Percentiles rank a stretch among this genome's conserved stretches.
These are phyloP conservation scores for Hypoxylon trugodes DNA, from an alignment of 495 filamentous ascomycete species.

Conservation along the genomic window DNA sequence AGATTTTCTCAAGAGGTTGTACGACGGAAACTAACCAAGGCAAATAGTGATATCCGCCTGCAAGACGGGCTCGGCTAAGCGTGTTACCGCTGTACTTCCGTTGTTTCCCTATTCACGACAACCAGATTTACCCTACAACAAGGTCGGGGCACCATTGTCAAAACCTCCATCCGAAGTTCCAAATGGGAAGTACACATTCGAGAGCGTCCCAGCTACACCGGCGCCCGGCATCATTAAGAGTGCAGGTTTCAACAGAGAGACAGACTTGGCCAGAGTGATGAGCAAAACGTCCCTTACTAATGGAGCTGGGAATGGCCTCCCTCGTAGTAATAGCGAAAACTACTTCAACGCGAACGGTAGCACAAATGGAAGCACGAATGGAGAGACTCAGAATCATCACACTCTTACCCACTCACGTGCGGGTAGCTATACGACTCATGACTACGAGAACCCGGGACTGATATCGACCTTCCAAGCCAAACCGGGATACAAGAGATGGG, in stretches of 20 bases:
- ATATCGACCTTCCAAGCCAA: slow-evolving; percentile 78
- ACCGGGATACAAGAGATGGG: slow-evolving; percentile 97
- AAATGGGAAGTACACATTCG: slow-evolving; percentile 83
- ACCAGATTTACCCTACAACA: slow-evolving; percentile 95
- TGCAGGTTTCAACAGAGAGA: slow-evolving; percentile 58
- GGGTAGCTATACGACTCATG: slow-evolving; percentile 61
- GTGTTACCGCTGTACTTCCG: slow-evolving; percentile 92
- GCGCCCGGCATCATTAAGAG: slow-evolving; percentile 71
- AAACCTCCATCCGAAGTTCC: slow-evolving; percentile 66
- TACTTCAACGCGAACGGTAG: slow-evolving; percentile 41
- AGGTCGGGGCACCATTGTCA: slow-evolving; percentile 84
- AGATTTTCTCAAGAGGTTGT: not conserved
- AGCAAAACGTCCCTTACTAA: slow-evolving; percentile 53
- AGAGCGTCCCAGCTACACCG: slow-evolving; percentile 88
- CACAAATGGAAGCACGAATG: slow-evolving; percentile 9
- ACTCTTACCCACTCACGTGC: slow-evolving; percentile 25
- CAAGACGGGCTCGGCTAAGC: slow-evolving; percentile 91
- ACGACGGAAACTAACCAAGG: slow-evolving; percentile 12
- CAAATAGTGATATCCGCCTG: slow-evolving; percentile 81
- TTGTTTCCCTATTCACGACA: slow-evolving; percentile 97
- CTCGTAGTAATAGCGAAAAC: slow-evolving; percentile 49
- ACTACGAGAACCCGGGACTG: slow-evolving; percentile 64
- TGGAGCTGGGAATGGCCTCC: slow-evolving; percentile 54
- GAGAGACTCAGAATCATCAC: slow-evolving; percentile 32
- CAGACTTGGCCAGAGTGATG: slow-evolving; percentile 42